These are phyloP conservation scores for Trametes elegans DNA, from an alignment of 768 basidiomycete genomes.

Conservation along the genomic window DNA sequence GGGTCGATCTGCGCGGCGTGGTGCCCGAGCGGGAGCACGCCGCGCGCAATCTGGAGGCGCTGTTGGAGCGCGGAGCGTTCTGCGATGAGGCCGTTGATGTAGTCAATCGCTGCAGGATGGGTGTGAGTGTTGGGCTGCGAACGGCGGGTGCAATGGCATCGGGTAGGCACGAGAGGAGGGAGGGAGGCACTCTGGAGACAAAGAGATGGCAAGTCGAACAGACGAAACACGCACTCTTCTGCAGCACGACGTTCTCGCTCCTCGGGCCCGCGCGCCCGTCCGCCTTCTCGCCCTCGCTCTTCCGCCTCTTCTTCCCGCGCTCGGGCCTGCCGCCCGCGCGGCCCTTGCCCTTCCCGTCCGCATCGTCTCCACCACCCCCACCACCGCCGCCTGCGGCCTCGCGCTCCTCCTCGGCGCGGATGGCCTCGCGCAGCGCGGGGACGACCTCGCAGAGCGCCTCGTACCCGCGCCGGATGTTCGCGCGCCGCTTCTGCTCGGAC, in stretches of 20 bases:
- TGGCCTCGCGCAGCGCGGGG: constrained; percentile 79
- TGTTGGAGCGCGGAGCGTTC: constrained; percentile 56
- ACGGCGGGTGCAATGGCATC: neutral
- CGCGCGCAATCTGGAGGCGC: constrained; percentile 60
- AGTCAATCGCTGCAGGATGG: constrained; percentile 70
- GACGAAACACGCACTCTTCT: constrained; percentile 65
- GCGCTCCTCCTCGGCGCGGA: constrained; percentile 69
- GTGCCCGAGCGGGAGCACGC: constrained; percentile 56
- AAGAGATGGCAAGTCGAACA: constrained; percentile 8
- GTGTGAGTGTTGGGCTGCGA: neutral
- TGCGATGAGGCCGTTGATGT: constrained; percentile 64
- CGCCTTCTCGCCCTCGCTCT: constrained; percentile 51
- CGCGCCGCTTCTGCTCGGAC: constrained; percentile 90
- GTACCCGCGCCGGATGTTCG: constrained; percentile 87
- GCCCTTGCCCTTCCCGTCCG: constrained; percentile 26
- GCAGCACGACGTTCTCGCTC: constrained; percentile 87
- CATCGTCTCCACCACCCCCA: constrained; percentile 20
- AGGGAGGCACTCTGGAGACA: neutral
- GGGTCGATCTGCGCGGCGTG: constrained; percentile 43
- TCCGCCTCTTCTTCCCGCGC: constrained; percentile 25
- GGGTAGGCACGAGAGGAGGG: neutral
- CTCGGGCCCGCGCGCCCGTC: constrained; percentile 88
- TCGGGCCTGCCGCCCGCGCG: constrained; percentile 21
- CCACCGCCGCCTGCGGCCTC: constrained; percentile 16
- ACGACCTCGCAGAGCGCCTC: constrained; percentile 84